Evolutionary conservation across 2,329 filamentous ascomycete species (phyloP).

Genomic region (Ophiostoma sp.): DNA sequence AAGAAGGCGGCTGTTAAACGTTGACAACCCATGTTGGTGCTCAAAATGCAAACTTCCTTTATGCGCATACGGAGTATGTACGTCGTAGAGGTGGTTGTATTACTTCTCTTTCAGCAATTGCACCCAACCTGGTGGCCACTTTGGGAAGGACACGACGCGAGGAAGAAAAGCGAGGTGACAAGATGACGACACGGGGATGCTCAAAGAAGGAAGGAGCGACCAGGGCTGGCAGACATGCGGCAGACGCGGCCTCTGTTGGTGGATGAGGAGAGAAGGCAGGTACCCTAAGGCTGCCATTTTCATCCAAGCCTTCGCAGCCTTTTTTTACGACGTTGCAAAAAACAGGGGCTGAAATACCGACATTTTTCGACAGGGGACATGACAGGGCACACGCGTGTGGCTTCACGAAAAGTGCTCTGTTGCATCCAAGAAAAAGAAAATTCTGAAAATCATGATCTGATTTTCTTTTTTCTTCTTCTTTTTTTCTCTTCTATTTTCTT

Average conservation of each 20-base stretch:
- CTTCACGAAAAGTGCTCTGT: background rate
- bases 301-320: background rate
- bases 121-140: background rate
- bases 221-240: background rate
- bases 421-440: background rate
- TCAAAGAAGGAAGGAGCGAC: background rate
- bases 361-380: conserved; percentile 3
- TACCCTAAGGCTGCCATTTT: background rate
- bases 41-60: background rate
- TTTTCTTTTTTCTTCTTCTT: background rate
- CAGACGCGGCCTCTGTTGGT: background rate
- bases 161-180: background rate
- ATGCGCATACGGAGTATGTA: too few species aligned
- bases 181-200: background rate
- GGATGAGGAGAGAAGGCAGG: background rate
- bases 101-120: background rate
- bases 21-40: background rate
- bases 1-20: background rate
- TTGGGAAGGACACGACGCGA: background rate
- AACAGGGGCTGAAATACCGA: conserved; percentile 6
- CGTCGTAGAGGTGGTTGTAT: too few species aligned
- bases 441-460: background rate
- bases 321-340: background rate
- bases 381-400: background rate
- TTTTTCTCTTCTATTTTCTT: background rate